These are phyloP conservation scores for Saitozyma podzolica DNA, from an alignment of 768 basidiomycete species.

Conservation along the genomic window DNA sequence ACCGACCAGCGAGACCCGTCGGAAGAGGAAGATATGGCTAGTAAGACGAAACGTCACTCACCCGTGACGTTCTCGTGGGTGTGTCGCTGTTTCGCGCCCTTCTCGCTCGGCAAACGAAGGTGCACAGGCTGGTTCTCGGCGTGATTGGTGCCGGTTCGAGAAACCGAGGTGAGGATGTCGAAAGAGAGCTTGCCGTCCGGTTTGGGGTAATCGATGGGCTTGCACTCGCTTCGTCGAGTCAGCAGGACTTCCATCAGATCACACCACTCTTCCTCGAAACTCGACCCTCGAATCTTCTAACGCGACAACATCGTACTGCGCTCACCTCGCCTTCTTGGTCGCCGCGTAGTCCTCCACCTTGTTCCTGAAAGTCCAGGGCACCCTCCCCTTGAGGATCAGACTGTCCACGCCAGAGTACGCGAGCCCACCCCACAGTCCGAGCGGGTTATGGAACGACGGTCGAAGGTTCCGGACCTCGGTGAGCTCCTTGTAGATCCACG, in stretches of 20 bases:
- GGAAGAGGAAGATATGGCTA: no score
- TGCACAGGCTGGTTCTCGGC: conserved; percentile 95
- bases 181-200: conserved; percentile 88
- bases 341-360: conserved; percentile 63
- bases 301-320: conserved; percentile 5
- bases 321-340: conserved; percentile 65
- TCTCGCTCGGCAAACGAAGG: conserved; percentile 65
- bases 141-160: conserved; percentile 91
- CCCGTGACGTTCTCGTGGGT: conserved; percentile 64
- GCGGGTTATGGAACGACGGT: conserved; percentile 72
- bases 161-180: conserved; percentile 84
- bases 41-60: conserved; percentile 11
- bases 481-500: conserved; percentile 84
- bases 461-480: conserved; percentile 87
- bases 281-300: no score
- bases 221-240: conserved; percentile 56
- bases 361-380: conserved; percentile 90
- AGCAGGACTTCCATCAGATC: conserved; percentile 4
- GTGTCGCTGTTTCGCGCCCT: conserved; percentile 64
- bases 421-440: conserved; percentile 85
- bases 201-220: conserved; percentile 79
- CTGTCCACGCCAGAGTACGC: conserved; percentile 86
- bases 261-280: background rate
- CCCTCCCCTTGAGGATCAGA: conserved; percentile 75
- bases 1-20: no score